These are phyloP conservation scores for Cryptococcus sp. DNA, from an alignment of 1,284 basidiomycete species.

Conservation along the genomic window DNA sequence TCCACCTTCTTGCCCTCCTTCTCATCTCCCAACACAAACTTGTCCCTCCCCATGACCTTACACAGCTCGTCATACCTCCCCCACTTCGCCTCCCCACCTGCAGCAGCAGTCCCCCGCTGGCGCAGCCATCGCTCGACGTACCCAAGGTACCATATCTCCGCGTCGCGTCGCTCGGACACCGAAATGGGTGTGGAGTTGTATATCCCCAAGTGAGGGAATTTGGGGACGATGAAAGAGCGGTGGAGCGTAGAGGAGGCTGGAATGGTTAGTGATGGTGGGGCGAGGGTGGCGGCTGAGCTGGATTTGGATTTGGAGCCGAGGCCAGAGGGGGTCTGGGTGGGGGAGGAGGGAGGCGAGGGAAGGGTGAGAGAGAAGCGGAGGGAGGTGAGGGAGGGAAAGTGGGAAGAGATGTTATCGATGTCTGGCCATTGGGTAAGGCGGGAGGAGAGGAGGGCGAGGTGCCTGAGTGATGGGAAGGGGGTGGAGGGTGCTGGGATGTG, in stretches of 20 bases:
- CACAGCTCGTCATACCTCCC: slow-evolving; percentile 30
- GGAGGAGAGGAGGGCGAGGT: slow-evolving; percentile 53
- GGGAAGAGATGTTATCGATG: slow-evolving; percentile 62
- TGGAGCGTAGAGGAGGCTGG: slow-evolving; percentile 16
- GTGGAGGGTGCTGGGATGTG: slow-evolving; percentile 53
- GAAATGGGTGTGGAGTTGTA: slow-evolving; percentile 71
- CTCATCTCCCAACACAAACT: background rate
- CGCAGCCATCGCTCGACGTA: slow-evolving; percentile 47
- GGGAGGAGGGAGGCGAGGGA: background rate
- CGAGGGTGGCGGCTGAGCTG: no score
- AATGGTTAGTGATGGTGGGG: background rate
- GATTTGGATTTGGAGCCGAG: slow-evolving; percentile 4
- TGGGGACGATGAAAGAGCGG: slow-evolving; percentile 65
- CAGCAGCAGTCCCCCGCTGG: background rate
- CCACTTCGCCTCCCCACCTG: slow-evolving; percentile 15
- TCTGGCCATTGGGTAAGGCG: slow-evolving; percentile 61
- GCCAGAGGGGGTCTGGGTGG: background rate
- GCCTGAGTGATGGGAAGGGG: slow-evolving; percentile 54
- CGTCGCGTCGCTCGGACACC: slow-evolving; percentile 70
- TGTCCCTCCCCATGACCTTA: slow-evolving; percentile 15
- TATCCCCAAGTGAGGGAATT: slow-evolving; percentile 59
- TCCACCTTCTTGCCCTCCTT: background rate
- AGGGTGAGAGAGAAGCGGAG: slow-evolving; percentile 13
- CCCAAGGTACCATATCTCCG: slow-evolving; percentile 81
- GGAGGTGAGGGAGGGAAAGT: slow-evolving; percentile 12